A percentile compares a stretch with the other conserved stretches of the same genome.
Evolutionary conservation across 768 basidiomycete genomes (phyloP).

Genomic region (Suillus plorans): DNA sequence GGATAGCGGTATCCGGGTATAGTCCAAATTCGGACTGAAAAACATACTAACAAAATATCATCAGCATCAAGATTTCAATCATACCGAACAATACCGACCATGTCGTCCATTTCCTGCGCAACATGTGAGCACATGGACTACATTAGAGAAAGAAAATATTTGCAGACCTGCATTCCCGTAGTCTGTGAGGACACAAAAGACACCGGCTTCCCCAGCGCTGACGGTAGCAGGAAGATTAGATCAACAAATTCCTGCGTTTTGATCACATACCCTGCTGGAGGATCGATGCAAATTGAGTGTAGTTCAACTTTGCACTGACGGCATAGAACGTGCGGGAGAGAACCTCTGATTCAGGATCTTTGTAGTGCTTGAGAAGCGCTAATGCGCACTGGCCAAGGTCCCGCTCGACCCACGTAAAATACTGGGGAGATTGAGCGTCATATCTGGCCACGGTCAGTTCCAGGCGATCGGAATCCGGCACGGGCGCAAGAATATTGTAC

Average conservation of each 20-base stretch:
- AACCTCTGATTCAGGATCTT: constrained; percentile 18
- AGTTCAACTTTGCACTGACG: constrained; percentile 22
- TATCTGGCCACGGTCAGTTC: constrained; percentile 22
- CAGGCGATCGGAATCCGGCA: constrained; percentile 15
- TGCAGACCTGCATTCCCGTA: constrained; percentile 19
- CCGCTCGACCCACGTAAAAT: constrained; percentile 23
- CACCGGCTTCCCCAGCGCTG: constrained; percentile 28
- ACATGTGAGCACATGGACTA: background rate
- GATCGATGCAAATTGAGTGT: constrained; percentile 13
- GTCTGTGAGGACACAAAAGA: constrained; percentile 18
- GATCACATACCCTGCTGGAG: constrained; percentile 17
- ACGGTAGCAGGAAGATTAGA: background rate
- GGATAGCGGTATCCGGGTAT: constrained; percentile 17
- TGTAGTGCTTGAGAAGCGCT: constrained; percentile 25
- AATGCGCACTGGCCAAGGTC: constrained; percentile 24
- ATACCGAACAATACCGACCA: constrained; percentile 15
- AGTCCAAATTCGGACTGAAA: constrained; percentile 27
- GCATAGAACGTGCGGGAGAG: constrained; percentile 26
- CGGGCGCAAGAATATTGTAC: constrained; percentile 8
- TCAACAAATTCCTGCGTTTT: background rate
- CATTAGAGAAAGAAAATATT: background rate
- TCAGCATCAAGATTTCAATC: constrained; percentile 2
- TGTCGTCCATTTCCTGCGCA: constrained; percentile 22
- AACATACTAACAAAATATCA: constrained; percentile 15
- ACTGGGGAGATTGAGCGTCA: constrained; percentile 16